Percentiles rank a stretch among this genome's conserved stretches.
Conservation (phyloP, 2,329 filamentous ascomycete species). For the Elsinoe australis region DNA sequence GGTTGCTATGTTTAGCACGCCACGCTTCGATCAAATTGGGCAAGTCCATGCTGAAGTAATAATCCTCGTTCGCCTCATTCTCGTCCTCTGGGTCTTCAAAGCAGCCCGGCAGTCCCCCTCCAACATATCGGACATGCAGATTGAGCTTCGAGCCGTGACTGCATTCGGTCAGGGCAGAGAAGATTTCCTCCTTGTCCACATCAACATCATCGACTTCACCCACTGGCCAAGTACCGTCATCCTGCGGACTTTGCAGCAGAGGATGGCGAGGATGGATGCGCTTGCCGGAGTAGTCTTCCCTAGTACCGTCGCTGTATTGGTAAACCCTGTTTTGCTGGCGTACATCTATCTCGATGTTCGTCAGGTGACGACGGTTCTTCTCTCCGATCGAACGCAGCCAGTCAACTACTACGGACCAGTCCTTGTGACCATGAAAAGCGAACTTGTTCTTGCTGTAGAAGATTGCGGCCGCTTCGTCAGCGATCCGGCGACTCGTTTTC, state of each 20-base stretch:
- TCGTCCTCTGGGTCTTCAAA: constrained; percentile 1
- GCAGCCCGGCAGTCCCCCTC: constrained; percentile 4
- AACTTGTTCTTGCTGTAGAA: constrained; percentile 16
- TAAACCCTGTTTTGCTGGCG: not conserved
- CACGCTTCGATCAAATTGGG: constrained; percentile 15
- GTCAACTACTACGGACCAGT: constrained; percentile 1
- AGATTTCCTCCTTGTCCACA: constrained; percentile 11
- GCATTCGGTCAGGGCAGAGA: not conserved
- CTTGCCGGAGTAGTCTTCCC: not conserved
- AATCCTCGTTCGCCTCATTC: not conserved
- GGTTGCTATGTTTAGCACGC: constrained; percentile 1
- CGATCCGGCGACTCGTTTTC: not conserved
- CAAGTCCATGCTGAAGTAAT: constrained; percentile 14
- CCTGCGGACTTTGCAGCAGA: not conserved
- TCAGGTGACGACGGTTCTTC: constrained; percentile 2
- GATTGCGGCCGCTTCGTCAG: constrained; percentile 2
- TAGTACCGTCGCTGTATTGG: constrained; percentile 2
- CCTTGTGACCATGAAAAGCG: constrained; percentile 5
- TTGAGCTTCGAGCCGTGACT: not conserved
- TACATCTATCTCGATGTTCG: constrained; percentile 4
- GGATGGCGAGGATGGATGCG: constrained; percentile 1
- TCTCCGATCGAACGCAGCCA: constrained; percentile 11
- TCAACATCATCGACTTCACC: constrained; percentile 14
- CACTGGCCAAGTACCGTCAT: constrained; percentile 5
- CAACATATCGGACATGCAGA: not conserved